Base-by-base conservation (phyloP, 352 stramenopile species). In the Phytophthora cactorum region DNA sequence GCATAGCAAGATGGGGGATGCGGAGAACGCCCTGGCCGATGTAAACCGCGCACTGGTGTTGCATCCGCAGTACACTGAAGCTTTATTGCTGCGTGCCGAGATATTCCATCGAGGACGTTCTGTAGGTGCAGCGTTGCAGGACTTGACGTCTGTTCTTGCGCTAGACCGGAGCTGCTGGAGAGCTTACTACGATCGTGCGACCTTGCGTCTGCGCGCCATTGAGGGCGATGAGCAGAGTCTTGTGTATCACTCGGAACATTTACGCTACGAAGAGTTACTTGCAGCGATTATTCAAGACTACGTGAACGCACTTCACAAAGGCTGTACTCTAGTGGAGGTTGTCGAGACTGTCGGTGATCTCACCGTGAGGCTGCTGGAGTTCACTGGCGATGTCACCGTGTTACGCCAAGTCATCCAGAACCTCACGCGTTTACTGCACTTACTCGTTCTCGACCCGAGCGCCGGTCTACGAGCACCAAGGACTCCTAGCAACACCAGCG, bases 121-220 rank as follows among this genome's bases (percentile, higher is more conserved):
- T 3, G 78, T 88, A 5, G 76, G 61, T 2, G 70, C 79, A 6
- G 83, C 86, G 15, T 56, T 94, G 1, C 80, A 92, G 17, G 86
- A 94, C 38, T 62, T 92, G 15, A 87, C 86, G 12, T 81, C 81
- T 1, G 84, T 82, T 8, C 49, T 92, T 9, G 59, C 74, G 0
- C 69, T 84, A 11, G 86, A 94, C 41, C 75, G 81, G n/a, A 71
- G 71, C 34, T 91, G 85, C 66, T 94, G 86, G 86, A 81, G 82
- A 14, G 86, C 86, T n/a, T 90, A 90, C 55, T 94, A 92, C 59
- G 86, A 94, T 58, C 82, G 86, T 22, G 86, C 81, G 5, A 87
- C 81, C 36, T 74, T 94, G 28, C 84, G 86, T 11, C 78, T 92
- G 17, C 73, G 79, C 5, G 77, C 81, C 0, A 78, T 94, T 46